These are phyloP conservation scores for Sextonia rubra DNA, from an alignment of 164 flowering plant species.

Conservation along the genomic window DNA sequence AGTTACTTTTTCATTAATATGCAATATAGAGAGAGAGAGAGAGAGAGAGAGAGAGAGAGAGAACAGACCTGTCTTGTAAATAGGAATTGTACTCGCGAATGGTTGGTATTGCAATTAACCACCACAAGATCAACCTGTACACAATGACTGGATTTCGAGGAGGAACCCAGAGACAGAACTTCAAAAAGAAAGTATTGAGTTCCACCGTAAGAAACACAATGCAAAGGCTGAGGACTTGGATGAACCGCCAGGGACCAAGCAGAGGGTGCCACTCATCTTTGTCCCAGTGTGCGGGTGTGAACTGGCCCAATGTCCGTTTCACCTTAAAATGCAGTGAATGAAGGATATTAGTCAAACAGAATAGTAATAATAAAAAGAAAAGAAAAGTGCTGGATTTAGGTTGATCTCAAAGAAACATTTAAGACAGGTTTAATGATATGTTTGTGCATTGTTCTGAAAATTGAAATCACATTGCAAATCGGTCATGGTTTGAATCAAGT, in stretches of 20 bases:
- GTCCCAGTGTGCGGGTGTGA: conserved; percentile 99
- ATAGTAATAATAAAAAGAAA: not conserved
- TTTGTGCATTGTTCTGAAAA: no score
- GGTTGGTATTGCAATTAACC: conserved; percentile 95
- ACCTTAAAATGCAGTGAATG: conserved; percentile 40
- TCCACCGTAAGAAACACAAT: conserved; percentile 86
- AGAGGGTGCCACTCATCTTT: conserved; percentile 99
- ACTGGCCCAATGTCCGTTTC: conserved; percentile 87
- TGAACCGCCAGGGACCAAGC: conserved; percentile 93
- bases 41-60: not conserved
- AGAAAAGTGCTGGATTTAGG: not conserved
- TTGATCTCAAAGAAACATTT: not conserved
- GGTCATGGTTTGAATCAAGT: no score
- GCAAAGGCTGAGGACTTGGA: conserved; percentile 92
- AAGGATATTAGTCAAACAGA: not conserved
- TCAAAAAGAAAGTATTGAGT: conserved; percentile 93
- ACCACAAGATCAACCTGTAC: conserved; percentile 89
- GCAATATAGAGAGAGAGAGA: not conserved
- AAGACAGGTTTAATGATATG: not conserved
- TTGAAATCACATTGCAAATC: no score
- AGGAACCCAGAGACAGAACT: conserved; percentile 98
- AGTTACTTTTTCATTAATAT: not conserved
- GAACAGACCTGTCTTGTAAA: conserved; percentile 73
- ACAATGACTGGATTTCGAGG: conserved; percentile 84
- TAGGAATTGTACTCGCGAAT: conserved; percentile 93